Base-by-base conservation (phyloP, 805 yeast species). In the Myxozyma sirexii region DNA sequence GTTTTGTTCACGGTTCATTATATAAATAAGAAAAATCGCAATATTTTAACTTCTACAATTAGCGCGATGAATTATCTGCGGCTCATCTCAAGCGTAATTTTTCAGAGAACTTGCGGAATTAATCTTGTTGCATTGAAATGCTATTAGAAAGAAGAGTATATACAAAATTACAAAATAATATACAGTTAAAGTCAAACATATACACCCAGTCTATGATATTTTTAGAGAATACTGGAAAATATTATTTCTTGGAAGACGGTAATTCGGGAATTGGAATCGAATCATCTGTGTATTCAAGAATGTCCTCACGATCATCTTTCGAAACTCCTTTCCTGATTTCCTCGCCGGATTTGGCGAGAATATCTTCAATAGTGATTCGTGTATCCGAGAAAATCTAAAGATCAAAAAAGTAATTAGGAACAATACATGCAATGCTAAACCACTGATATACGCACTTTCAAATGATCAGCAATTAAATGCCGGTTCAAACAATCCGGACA, bases 401-500 rank as follows among this genome's bases (percentile, higher is more conserved):
- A 38, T 38, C 21, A 7, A 8, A 13, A 31, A 7, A 37, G 41
- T 10, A 37, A 13, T n/a, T 37, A 37, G 41, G 6, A 29, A 6
- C 6, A 6, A 29, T 29, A 29, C 33, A 6, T 29, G 42, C n/a
- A 13, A 8, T 37, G 42, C 21, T 2, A 17, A 38, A 17, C 21
- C 2, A n/a, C 17, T 15, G 17, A 2, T 4, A 7, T 17, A 72
- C 77, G 54, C 65, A 76, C 80, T 70, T 84, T 86, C 60, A 87
- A 74, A 70, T 87, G 92, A 71, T 93, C 98, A 0, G 97, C 96
- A 42, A 93, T 92, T 70, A 93, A 76, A 71, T 93, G 98, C 65
- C 97, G 82, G 69, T 83, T 86, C 65, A 86, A 80, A 72, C 98
- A 93, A 15, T 91, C 88, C 0, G 98, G 98, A 71, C 98, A 93